These are phyloP conservation scores for Neocucurbitaria cava DNA, from an alignment of 2,329 filamentous ascomycete species.

Conservation along the genomic window DNA sequence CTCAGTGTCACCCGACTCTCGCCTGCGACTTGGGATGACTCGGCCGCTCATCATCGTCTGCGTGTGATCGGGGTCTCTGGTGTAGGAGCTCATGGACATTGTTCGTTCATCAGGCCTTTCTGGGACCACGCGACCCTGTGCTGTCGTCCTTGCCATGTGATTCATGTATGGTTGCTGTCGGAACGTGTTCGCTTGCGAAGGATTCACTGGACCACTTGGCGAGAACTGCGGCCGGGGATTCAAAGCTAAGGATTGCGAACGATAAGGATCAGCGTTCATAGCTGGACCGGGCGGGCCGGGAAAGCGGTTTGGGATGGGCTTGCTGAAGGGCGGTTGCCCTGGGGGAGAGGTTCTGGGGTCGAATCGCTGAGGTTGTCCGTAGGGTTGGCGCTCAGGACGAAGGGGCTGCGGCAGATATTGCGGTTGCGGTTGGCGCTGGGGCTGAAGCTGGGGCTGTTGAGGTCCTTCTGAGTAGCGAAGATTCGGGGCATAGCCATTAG, in stretches of 20 bases:
- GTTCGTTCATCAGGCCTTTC: slow-evolving; percentile 90
- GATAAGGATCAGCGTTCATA: slow-evolving; percentile 82
- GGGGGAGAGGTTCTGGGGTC: slow-evolving; percentile 63
- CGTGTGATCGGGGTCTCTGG: slow-evolving; percentile 75
- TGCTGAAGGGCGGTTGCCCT: slow-evolving; percentile 59
- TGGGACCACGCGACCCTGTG: slow-evolving; percentile 88
- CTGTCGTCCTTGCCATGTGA: slow-evolving; percentile 78
- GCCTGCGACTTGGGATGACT: slow-evolving; percentile 79
- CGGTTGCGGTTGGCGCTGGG: slow-evolving; percentile 55
- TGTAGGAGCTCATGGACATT: slow-evolving; percentile 92
- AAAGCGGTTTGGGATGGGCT: slow-evolving; percentile 64
- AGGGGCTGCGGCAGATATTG: slow-evolving; percentile 67
- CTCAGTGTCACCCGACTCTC: slow-evolving; percentile 59
- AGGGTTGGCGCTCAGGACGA: slow-evolving; percentile 71
- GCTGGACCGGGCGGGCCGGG: slow-evolving; percentile 66
- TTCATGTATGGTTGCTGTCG: slow-evolving; percentile 78
- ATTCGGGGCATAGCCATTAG: slow-evolving; percentile 49
- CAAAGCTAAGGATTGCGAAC: slow-evolving; percentile 91
- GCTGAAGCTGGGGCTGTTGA: slow-evolving; percentile 47
- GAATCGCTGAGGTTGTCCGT: slow-evolving; percentile 74
- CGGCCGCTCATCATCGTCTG: slow-evolving; percentile 96
- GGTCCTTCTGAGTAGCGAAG: slow-evolving; percentile 46
- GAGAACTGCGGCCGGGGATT: slow-evolving; percentile 76
- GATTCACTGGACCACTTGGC: slow-evolving; percentile 50
- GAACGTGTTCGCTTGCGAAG: slow-evolving; percentile 74